Evolutionary conservation across 192 early-diverging fungal genomes (phyloP), one percentile per base, ranked within the genome.

Genomic region (Chytriomyces hyalinus): DNA sequence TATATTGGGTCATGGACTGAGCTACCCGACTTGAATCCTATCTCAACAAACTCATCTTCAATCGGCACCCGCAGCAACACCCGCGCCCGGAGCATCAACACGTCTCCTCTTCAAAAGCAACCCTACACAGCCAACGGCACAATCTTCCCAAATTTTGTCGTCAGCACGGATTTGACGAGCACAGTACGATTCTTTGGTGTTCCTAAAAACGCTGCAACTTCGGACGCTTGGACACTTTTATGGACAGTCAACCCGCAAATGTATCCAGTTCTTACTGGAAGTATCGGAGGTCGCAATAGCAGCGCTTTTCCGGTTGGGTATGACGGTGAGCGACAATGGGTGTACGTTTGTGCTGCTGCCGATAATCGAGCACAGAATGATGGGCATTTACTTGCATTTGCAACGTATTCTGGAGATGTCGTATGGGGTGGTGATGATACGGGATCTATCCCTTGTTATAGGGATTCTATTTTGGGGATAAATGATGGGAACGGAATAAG

Each of bases 361-460:
- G 61, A 73, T 17, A 10, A 60, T 22, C 15, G 6, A n/a, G 69
- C 26, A 13, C 26, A 44, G 13, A 17, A 26, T 9, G 71, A 73
- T n/a, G 71, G 71, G 10, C 53, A 60, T 10, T 62, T 73, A 45
- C n/a, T 73, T 3, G 71, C 71, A 6, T n/a, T 62, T n/a, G n/a
- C 71, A n/a, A 13, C 71, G 1, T 11, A 48, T 9, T 44, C n/a
- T 28, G 71, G 71, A n/a, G 71, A 73, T 49, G 11, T 73, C 9
- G 28, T 59, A 7, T 73, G 61, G 53, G 71, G 71, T 22, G 71
- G 71, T 9, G 71, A 73, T 44, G 49, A 62, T 62, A 49, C 71
- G 0, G 71, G 71, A 3, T 62, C 59, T 17, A 60, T 73, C 44
- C 45, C 71, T 8, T 73, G 71, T 59, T 61, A 36, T 2, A 15